Base-by-base conservation (phyloP, 2,329 filamentous ascomycete species). In the Xylaria sp. region DNA sequence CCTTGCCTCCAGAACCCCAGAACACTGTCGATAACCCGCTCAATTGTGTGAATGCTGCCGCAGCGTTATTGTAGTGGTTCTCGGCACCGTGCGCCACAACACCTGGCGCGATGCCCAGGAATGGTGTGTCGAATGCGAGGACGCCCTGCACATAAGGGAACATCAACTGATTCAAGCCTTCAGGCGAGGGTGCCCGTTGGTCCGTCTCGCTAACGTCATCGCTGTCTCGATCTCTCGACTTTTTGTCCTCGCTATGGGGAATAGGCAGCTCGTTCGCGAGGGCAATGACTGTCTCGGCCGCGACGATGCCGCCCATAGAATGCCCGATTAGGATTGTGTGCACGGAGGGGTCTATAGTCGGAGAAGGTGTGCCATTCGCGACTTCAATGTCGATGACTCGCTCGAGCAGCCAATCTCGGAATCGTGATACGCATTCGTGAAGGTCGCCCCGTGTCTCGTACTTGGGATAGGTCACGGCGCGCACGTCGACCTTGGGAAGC, bases 311-410 rank as follows among this genome's bases (percentile, higher is more conserved):
- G 69, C 91, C 91, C 91, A 90, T 75, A 6, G 70, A 72, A 63
- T 75, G 73, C 3, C 72, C 73, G 61, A 74, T 67, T 2, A 75
- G 69, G 55, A 74, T 67, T 17, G 67, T 69, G 43, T 64, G 72
- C 9, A 75, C 73, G 35, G 70, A 71, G 27, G 73, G 73, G 23
- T 75, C 71, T 61, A 75, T 64, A 33, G 72, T 74, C 25, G 73
- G 73, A 9, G 68, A 70, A 27, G 71, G 70, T 2, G 72, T 73
- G 58, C 84, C 83, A 68, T 91, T 90, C 27, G 85, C 87, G 59
- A 97, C 93, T 78, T 99, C 94, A 71, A 97, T 82, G 75, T 98
- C 95, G 70, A 98, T 97, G 70, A 98, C 91, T 70, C 91, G 91
- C 73, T 97, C 90, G 67, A 93, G 87, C 15, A 98, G 86, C 92